A percentile compares a stretch with the other conserved stretches of the same genome.
phyloP scores from a whole-genome alignment of 768 basidiomycete genomes.

The Russula brevipes region DNA sequence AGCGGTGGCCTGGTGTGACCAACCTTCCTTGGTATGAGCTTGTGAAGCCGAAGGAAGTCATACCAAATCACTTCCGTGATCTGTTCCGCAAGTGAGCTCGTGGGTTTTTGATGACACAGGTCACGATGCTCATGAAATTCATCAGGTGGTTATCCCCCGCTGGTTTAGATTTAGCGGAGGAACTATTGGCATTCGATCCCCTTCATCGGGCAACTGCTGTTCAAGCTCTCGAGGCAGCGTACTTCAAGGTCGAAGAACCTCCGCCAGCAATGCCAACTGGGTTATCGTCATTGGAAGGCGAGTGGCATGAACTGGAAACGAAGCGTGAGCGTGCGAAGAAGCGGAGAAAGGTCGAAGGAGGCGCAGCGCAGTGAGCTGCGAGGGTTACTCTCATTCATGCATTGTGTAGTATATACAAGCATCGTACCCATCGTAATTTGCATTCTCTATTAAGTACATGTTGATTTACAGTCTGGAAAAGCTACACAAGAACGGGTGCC shows the following conservation, averaged over 20 bases:
- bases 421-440: constrained; percentile 21
- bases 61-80: constrained; percentile 74
- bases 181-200: constrained; percentile 78
- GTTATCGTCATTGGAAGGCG: constrained; percentile 81
- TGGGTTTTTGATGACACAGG: background rate
- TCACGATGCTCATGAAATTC: background rate
- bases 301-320: constrained; percentile 97
- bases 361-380: constrained; percentile 18
- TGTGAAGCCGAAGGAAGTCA: constrained; percentile 78
- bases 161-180: constrained; percentile 82
- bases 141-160: constrained; percentile 80
- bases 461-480: constrained; percentile 1
- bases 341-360: constrained; percentile 55
- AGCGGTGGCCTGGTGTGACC: constrained; percentile 76
- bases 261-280: constrained; percentile 65
- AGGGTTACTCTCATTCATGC: constrained; percentile 25
- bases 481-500: constrained; percentile 27
- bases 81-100: constrained; percentile 74
- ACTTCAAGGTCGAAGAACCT: constrained; percentile 82
- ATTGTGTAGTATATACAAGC: constrained; percentile 30
- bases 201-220: constrained; percentile 64
- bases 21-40: constrained; percentile 97
- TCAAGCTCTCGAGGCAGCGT: constrained; percentile 76
- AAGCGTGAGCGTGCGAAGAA: constrained; percentile 87
- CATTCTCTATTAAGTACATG: constrained; percentile 18